Evolutionary conservation across 2,329 filamentous ascomycete genomes (phyloP), one percentile per base, ranked within the genome.

Genomic region (Pseudogymnoascus sp.): DNA sequence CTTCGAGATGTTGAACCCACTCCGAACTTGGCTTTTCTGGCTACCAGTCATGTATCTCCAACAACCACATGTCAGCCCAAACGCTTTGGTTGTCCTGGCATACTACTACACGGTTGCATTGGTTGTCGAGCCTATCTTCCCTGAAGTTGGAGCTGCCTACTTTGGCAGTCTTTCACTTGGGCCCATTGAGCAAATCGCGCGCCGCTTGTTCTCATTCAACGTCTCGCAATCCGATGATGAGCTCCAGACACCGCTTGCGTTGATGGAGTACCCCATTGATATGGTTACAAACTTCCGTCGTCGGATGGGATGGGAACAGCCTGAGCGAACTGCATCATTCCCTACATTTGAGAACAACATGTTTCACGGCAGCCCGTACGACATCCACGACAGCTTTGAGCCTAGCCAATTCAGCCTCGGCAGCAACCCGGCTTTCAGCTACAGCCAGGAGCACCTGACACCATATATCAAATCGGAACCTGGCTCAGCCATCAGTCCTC

Each of bases 21-120:
- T 99, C 64, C 85, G 93, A 63, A 90, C 90, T 69, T 97, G 93
- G 92, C 84, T 97, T 14, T 96, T 97, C 77, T 97, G 93, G 92
- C 85, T 96, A 63, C 95, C 95, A 0, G 87, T 96, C 36, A 86
- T 87, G 68, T 88, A 93, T 69, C 82, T 97, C 25, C 88, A 93
- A 73, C 86, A 87, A 67, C 89, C 88, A 56, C 86, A 88, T 60
- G 85, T 85, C 37, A 91, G 93, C 68, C 84, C 90, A 23, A 90
- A 85, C 65, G 88, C 91, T 1, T 81, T 97, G 68, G 82, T 96
- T 61, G 87, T 96, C 66, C 87, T 97, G 62, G 90, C 92, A 9
- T 90, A 97, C 73, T 91, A 96, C 75, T 97, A 96, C 77, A 93
- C 91, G 0, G 86, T 92, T 16, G 92, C 91, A 3, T 81, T 97